Conservation (phyloP, 2,329 filamentous ascomycete species). For the Botrytis hyacinthi region DNA sequence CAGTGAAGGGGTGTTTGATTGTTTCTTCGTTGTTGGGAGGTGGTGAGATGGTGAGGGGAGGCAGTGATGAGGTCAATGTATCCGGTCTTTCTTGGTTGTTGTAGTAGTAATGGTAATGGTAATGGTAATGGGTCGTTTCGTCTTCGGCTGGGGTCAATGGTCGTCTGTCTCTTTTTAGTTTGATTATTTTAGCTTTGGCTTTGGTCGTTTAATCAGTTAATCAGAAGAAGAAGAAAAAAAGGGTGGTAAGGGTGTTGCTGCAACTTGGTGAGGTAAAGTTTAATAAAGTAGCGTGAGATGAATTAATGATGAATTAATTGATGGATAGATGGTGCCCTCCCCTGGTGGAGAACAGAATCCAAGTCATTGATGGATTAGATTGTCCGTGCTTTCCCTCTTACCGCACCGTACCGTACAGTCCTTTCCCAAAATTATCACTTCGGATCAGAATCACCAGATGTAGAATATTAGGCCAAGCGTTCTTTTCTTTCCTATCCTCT, state of each 20-base stretch:
- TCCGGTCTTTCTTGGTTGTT: neutral
- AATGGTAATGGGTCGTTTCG: neutral
- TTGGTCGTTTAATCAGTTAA: neutral
- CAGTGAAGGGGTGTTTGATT: slow-evolving; percentile 7
- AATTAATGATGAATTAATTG: neutral
- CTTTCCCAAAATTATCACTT: neutral
- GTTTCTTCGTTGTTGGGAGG: neutral
- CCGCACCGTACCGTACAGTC: neutral
- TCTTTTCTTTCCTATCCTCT: neutral
- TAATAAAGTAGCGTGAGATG: neutral
- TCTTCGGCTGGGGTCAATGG: neutral
- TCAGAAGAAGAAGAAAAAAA: neutral
- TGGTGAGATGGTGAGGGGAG: neutral
- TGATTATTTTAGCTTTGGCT: slow-evolving; percentile 2
- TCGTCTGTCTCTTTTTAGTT: slow-evolving; percentile 9
- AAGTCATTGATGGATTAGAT: neutral
- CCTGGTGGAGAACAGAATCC: slow-evolving; percentile 6
- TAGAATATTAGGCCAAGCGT: neutral
- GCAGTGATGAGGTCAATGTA: slow-evolving; percentile 13
- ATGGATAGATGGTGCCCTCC: neutral
- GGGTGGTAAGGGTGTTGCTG: neutral
- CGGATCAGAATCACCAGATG: neutral
- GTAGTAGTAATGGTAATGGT: neutral
- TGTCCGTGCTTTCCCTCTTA: neutral
- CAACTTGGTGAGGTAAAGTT: neutral